phyloP scores from a whole-genome alignment of 2,329 filamentous ascomycete species.

The Leptographium radiaticola region DNA sequence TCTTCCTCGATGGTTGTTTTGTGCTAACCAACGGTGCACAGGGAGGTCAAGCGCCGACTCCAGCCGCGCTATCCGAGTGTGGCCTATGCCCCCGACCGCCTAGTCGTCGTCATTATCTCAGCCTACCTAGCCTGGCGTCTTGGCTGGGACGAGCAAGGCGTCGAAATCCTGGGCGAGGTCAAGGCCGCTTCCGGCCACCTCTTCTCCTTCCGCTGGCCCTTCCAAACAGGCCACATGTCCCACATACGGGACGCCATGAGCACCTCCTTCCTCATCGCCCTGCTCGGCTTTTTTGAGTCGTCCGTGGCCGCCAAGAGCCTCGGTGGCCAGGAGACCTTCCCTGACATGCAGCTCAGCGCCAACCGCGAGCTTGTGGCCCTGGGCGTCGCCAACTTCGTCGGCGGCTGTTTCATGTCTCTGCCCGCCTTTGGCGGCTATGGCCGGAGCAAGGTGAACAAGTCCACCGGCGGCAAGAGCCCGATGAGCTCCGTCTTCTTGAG shows the following conservation, averaged over 20 bases:
- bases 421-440: constrained; percentile 95
- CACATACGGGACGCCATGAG: constrained; percentile 79
- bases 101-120: constrained; percentile 75
- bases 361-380: constrained; percentile 90
- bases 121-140: constrained; percentile 66
- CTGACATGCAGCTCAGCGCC: constrained; percentile 70
- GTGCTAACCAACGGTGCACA: constrained; percentile 17
- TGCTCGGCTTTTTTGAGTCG: constrained; percentile 97
- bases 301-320: constrained; percentile 91
- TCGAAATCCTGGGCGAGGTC: constrained; percentile 73
- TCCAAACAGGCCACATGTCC: constrained; percentile 60
- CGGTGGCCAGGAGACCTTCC: constrained; percentile 54
- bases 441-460: constrained; percentile 86
- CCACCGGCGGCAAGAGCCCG: constrained; percentile 81
- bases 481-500: constrained; percentile 88
- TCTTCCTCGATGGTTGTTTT: background rate
- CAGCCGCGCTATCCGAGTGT: constrained; percentile 68
- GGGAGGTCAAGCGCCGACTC: constrained; percentile 68
- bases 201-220: constrained; percentile 80
- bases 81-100: constrained; percentile 84
- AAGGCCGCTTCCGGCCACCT: constrained; percentile 56
- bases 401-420: constrained; percentile 81
- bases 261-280: constrained; percentile 82
- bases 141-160: constrained; percentile 65
- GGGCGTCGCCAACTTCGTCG: constrained; percentile 80